Conservation (phyloP, 2,329 filamentous ascomycete genomes). For the Neospermospora avenae region DNA sequence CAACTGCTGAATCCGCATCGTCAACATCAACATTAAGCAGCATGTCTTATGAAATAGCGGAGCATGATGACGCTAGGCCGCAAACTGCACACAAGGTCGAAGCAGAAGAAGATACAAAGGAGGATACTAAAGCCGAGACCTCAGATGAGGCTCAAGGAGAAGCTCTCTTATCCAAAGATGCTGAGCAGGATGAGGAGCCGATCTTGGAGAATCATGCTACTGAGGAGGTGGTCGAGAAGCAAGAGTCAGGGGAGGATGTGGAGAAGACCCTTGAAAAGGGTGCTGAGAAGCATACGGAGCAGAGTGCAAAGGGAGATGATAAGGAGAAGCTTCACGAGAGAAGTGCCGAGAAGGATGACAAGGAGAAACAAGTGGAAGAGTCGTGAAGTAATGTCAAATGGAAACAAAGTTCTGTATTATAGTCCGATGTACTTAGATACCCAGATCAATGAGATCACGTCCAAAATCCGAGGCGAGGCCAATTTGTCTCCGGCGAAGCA, state of each 20-base stretch:
- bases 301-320: slow-evolving; percentile 8
- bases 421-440: not conserved
- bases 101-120: not conserved
- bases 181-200: slow-evolving; percentile 2
- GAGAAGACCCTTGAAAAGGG: not conserved
- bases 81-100: too few relatives aligned
- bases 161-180: not conserved
- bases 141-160: not conserved
- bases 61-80: slow-evolving; percentile 30
- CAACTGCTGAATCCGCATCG: slow-evolving; percentile 12
- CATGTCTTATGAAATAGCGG: slow-evolving; percentile 20
- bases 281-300: too few relatives aligned
- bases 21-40: slow-evolving; percentile 21
- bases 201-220: not conserved
- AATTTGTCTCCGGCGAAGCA: not conserved
- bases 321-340: not conserved
- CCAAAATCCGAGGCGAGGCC: not conserved
- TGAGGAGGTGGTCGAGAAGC: slow-evolving; percentile 6
- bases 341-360: not conserved
- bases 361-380: not conserved
- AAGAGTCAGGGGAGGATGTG: not conserved
- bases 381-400: not conserved
- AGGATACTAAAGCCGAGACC: not conserved
- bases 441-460: not conserved
- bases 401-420: not conserved